phyloP scores from a whole-genome alignment of 495 filamentous ascomycete genomes.

The Articulospora tetracladia region DNA sequence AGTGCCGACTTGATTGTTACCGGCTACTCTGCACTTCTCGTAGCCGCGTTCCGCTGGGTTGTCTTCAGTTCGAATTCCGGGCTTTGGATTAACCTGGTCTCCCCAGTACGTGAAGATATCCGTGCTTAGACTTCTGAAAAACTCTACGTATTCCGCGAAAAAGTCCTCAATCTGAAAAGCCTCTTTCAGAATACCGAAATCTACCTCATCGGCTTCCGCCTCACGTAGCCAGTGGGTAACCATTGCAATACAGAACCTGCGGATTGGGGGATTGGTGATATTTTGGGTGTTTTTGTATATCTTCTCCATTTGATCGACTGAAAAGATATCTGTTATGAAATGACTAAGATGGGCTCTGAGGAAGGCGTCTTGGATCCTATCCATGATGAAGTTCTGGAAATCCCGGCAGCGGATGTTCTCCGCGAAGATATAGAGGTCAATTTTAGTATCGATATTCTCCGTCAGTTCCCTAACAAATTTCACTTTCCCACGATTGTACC shows the following conservation, averaged over 20 bases:
- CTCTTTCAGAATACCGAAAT: too few species aligned
- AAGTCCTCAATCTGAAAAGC: neutral
- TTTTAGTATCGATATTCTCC: neutral
- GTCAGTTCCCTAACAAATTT: neutral
- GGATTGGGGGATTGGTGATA: neutral
- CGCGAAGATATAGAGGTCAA: neutral
- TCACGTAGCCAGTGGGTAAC: neutral
- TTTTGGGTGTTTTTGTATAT: neutral
- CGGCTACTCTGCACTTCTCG: too few species aligned
- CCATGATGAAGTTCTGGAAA: neutral
- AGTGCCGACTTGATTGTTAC: too few species aligned
- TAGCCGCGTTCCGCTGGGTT: too few species aligned
- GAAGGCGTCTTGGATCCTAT: neutral
- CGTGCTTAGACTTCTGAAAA: too few species aligned
- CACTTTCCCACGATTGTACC: neutral
- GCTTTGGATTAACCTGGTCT: too few species aligned
- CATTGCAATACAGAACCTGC: slow-evolving; percentile 1
- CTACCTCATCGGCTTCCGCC: too few species aligned
- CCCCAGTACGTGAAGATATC: too few species aligned
- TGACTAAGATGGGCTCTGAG: neutral
- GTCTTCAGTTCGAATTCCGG: too few species aligned
- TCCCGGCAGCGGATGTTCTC: neutral
- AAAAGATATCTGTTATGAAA: neutral
- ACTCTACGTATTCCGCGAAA: neutral
- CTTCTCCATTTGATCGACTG: neutral